phyloP scores from a whole-genome alignment of 352 stramenopile species.

The Phytophthora sansomeana region DNA sequence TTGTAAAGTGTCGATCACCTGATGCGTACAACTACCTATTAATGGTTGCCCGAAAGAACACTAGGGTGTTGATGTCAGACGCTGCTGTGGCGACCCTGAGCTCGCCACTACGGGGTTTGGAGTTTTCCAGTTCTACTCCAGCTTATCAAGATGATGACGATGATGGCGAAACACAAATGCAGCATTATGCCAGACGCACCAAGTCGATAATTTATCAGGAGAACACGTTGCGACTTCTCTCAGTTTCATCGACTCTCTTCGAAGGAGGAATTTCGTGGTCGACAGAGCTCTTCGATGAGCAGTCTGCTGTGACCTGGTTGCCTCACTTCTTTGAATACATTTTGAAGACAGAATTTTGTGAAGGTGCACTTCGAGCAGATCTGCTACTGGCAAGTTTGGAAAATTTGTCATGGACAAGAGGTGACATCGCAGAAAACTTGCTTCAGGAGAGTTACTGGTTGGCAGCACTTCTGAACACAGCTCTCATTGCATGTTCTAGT shows the following conservation, averaged over 20 bases:
- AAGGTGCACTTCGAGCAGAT: constrained; percentile 23
- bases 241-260: constrained; percentile 27
- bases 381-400: constrained; percentile 33
- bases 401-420: constrained; percentile 1
- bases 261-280: constrained; percentile 34
- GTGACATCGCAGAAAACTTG: constrained; percentile 1
- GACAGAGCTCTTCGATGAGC: constrained; percentile 29
- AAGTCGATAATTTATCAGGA: constrained; percentile 45
- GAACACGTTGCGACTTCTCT: constrained; percentile 40
- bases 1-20: constrained; percentile 47
- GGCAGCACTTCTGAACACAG: constrained; percentile 49
- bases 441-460: constrained; percentile 48
- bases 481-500: constrained; percentile 39
- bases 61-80: constrained; percentile 33
- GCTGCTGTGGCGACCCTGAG: constrained; percentile 24
- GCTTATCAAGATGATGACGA: constrained; percentile 22
- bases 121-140: constrained; percentile 31
- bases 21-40: constrained; percentile 37
- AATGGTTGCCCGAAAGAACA: constrained; percentile 41
- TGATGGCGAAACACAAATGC: constrained; percentile 12
- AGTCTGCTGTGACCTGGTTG: constrained; percentile 38
- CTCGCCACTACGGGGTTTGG: constrained; percentile 38
- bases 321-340: constrained; percentile 47
- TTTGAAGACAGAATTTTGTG: constrained; percentile 34
- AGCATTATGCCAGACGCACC: constrained; percentile 18